Evolutionary conservation across 345 rosid genomes (phyloP), one percentile per base, ranked within the genome.

Genomic region (Anacardium occidentale): DNA sequence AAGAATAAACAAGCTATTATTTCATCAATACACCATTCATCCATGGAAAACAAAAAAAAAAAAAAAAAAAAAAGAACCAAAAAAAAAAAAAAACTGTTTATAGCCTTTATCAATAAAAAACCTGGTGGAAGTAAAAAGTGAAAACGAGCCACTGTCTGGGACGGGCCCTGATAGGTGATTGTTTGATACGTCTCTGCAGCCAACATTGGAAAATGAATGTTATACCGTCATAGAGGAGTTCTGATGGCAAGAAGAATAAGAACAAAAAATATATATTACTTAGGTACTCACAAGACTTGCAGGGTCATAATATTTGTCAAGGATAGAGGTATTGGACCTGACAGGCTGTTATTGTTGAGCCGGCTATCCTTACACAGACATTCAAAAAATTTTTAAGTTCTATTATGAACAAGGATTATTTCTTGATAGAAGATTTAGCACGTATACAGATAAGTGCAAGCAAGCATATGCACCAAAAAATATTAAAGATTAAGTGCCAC

Each of bases 281-380:
- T 12, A 29, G 66, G 64, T 25, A 70, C 86, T 83, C 53, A 83
- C 86, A 79, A 62, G 60, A 80, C 83, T 83, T 77, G 70, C 56
- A 80, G 63, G 25, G 74, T 65, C 26, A 78, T 47, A 51, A 77
- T 79, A 53, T 77, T 80, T 40, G 74, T 77, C 78, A 83, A 73
- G 42, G 83, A 77, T 69, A 77, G 24, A 42, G 86, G 86, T 59
- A 83, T 83, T 22, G 78, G 42, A 62, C 83, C 81, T 3, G 76
- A 32, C 61, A 80, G 54, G 62, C 79, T 83, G 71, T 83, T 83
- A 81, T 83, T 80, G 83, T 79, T 77, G 37, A 83, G 86, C 51
- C 86, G 79, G 58, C 86, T 83, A 73, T 72, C 74, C 83, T 77
- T 72, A 32, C 79, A 74, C 32, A 71, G 54, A 76, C 56, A 59